Base-by-base conservation (phyloP, 345 rosid genomes). In the Eutrema japonicum region DNA sequence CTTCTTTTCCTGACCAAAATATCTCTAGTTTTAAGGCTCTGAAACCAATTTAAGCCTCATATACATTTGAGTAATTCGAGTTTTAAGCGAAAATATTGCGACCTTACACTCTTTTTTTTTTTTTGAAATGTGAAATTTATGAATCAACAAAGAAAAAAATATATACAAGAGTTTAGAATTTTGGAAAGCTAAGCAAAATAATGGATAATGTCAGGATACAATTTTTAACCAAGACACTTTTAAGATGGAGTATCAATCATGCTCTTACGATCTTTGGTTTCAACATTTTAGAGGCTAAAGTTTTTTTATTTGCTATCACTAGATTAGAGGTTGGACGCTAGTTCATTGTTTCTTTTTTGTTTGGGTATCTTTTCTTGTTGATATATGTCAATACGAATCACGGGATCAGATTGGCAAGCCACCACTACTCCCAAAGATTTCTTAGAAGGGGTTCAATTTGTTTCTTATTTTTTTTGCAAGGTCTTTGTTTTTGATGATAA, bases 321-420 rank as follows among this genome's bases (percentile, higher is more conserved):
- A 56, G 55, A 14, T 46, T n/a, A 61, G 33, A 54, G 10, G 48
- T 6, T 74, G 67, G 60, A 58, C 18, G 10, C 45, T 66, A 37
- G 52, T 48, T 71, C 13, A 29, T 48, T 73, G 62, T 63, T 43
- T 7, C 18, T 73, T 46, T 46, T 26, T 29, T 55, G 72, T 48
- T 47, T 57, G 37, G 13, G 42, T 8, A 48, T 74, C 12, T 56
- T 46, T 16, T 48, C 32, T 47, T 66, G 38, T 73, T 47, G 59
- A 35, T 65, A 29, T 43, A 42, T 55, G 22, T 14, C 2, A 8
- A 3, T 33, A 33, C 26, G 16, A 33, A 37, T 16, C 16, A 16
- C 16, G 16, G 16, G 0, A 16, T 55, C 41, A 12, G 41, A 55
- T 55, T 55, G 60, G 26, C 4, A 55, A 55, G 60, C 41, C 14